phyloP scores from a whole-genome alignment of 805 yeast genomes.

The Schwanniomyces occidentalis region DNA sequence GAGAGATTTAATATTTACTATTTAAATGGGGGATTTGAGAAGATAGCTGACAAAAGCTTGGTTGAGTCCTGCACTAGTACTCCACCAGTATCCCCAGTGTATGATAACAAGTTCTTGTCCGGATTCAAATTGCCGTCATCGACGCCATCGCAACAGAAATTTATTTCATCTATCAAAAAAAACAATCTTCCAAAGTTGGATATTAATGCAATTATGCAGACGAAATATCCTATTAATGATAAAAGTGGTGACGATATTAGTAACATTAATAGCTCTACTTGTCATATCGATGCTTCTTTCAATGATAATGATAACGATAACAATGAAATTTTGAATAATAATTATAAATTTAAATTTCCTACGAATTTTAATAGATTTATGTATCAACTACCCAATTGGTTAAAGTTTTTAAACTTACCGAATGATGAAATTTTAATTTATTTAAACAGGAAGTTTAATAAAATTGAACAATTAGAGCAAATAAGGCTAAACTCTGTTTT shows the following conservation, averaged over 20 bases:
- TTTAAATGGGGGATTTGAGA: constrained; percentile 29
- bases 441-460: constrained; percentile 32
- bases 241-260: too few species aligned
- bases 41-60: constrained; percentile 2
- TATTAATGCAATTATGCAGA: constrained; percentile 6
- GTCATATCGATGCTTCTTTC: constrained; percentile 1
- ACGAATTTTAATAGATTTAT: constrained; percentile 11
- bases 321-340: constrained; percentile 12
- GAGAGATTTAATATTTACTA: constrained; percentile 20
- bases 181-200: constrained; percentile 28
- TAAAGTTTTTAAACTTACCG: constrained; percentile 20
- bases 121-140: constrained; percentile 46
- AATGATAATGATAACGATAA: background rate
- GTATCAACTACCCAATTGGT: constrained; percentile 33
- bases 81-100: constrained; percentile 6
- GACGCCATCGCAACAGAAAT: constrained; percentile 34
- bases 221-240: constrained; percentile 4
- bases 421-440: constrained; percentile 22
- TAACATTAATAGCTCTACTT: too few species aligned
- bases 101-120: constrained; percentile 19
- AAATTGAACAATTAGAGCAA: constrained; percentile 40
- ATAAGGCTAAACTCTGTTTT: constrained; percentile 37
- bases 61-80: constrained; percentile 9
- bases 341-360: constrained; percentile 25
- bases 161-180: constrained; percentile 36